A percentile compares a stretch with the other conserved stretches of the same genome.
These are phyloP conservation scores for Xylaria polymorpha DNA, from an alignment of 2,329 filamentous ascomycete species.

Conservation along the genomic window DNA sequence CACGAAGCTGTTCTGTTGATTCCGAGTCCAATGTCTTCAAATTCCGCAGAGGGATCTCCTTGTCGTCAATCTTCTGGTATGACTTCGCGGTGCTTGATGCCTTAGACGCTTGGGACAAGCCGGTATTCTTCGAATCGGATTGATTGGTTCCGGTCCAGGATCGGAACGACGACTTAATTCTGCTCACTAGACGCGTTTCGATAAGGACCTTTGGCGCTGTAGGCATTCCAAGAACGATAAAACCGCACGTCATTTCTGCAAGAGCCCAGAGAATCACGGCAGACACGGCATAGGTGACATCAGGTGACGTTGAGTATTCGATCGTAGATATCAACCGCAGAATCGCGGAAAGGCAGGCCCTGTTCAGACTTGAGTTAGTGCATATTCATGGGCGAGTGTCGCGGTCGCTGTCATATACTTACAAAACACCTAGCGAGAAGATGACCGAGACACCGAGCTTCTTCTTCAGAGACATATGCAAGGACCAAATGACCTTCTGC, in stretches of 20 bases:
- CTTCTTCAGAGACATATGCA: slow-evolving; percentile 49
- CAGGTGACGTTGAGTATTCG: slow-evolving; percentile 46
- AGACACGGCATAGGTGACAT: slow-evolving; percentile 54
- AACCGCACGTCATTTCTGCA: slow-evolving; percentile 59
- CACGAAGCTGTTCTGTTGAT: slow-evolving; percentile 43
- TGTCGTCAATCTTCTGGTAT: slow-evolving; percentile 43
- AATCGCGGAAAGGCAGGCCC: slow-evolving; percentile 55
- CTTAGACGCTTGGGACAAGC: slow-evolving; percentile 28
- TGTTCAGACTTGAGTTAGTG: slow-evolving; percentile 37
- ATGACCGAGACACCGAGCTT: slow-evolving; percentile 50
- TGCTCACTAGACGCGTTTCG: slow-evolving; percentile 41
- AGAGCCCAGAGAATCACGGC: slow-evolving; percentile 57
- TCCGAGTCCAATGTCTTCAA: slow-evolving; percentile 37
- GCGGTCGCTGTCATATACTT: background rate
- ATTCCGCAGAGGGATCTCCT: slow-evolving; percentile 38
- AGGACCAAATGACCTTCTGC: slow-evolving; percentile 34
- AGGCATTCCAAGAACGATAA: slow-evolving; percentile 56
- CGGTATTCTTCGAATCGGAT: slow-evolving; percentile 29
- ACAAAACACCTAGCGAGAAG: slow-evolving; percentile 50
- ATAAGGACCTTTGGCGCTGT: slow-evolving; percentile 54
- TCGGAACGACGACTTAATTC: slow-evolving; percentile 37
- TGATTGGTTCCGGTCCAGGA: slow-evolving; percentile 38
- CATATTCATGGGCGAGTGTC: background rate
- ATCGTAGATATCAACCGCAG: slow-evolving; percentile 54
- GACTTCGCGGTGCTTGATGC: slow-evolving; percentile 17